Evolutionary conservation across 352 stramenopile genomes (phyloP), one percentile per base, ranked within the genome.

Genomic region (Globisporangium echinulatum): DNA sequence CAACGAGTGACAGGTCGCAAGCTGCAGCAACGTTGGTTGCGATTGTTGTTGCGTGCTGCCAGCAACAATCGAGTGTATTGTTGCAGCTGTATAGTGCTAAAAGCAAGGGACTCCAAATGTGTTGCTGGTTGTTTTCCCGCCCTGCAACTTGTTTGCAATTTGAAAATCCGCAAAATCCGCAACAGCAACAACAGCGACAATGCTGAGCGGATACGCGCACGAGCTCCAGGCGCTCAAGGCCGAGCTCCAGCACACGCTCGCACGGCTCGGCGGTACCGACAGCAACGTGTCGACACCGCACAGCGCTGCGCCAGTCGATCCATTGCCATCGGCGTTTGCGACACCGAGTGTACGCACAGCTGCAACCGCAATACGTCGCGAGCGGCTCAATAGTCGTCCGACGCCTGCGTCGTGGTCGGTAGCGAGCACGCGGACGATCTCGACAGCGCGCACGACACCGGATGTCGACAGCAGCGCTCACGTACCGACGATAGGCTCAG

Each of bases 201-300:
- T 67, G 61, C 50, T 67, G 50, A 47, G 39, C 43, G 44, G 52
- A 13, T 82, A 75, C 57, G 61, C 64, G 56, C 58, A 72, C 37
- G 79, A 89, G 64, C 68, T 89, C 53, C 71, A 77, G 13, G 77
- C 69, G 64, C 79, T 89, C 56, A 86, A 83, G 64, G 38, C 61
- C n/a, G 75, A 87, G 64, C 66, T 89, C 42, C 77, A 82, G 49
- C 66, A 59, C 64, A 74, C 79, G 38, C 59, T 89, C 37, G 66
- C 67, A 43, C 69, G 71, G 8, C 53, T 86, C 15, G 59, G 67
- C 17, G 49, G 69, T n/a, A 64, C 59, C 9, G 36, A 9, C 19
- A 46, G 19, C 17, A 19, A 15, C 37, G 51, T 37, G 10, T 58
- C 17, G 36, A 8, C 50, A 9, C 14, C 38, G 11, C 33, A 8